Evolutionary conservation across 2,329 filamentous ascomycete genomes (phyloP).

Genomic region (Meredithiella fracta): DNA sequence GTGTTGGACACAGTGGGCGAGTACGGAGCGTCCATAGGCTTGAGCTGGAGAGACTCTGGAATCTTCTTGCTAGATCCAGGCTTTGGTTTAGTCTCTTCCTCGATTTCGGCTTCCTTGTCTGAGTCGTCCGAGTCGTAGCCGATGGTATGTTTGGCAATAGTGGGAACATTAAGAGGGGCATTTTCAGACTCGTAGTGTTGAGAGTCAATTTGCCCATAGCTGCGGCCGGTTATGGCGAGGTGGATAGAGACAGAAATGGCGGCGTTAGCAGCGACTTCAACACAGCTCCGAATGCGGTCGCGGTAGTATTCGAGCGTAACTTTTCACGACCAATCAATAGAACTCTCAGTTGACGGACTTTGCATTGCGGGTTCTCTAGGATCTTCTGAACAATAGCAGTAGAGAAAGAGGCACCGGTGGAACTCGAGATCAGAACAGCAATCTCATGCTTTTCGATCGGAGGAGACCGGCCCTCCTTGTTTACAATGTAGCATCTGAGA

Average conservation of each 20-base stretch:
- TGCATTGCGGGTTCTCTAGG: slow-evolving; percentile 27
- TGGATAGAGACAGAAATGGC: slow-evolving; percentile 1
- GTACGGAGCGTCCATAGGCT: slow-evolving; percentile 6
- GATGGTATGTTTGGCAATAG: not conserved
- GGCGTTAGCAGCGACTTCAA: slow-evolving; percentile 28
- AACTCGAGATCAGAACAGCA: slow-evolving; percentile 42
- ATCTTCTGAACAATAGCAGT: slow-evolving; percentile 36
- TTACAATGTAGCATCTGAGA: slow-evolving; percentile 33
- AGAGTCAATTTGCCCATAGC: slow-evolving; percentile 7
- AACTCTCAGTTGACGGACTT: slow-evolving; percentile 20
- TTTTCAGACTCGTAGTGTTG: slow-evolving; percentile 1
- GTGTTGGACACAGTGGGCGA: slow-evolving; percentile 1
- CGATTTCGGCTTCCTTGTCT: not conserved
- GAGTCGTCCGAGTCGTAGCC: slow-evolving; percentile 8
- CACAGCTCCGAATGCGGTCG: slow-evolving; percentile 24
- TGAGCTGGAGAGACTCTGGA: slow-evolving; percentile 10
- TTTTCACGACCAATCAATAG: slow-evolving; percentile 41
- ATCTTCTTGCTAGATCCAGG: not conserved
- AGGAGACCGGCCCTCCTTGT: slow-evolving; percentile 39
- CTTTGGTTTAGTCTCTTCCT: slow-evolving; percentile 3
- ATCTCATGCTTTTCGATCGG: slow-evolving; percentile 43
- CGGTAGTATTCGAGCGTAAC: slow-evolving; percentile 31
- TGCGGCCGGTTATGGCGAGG: slow-evolving; percentile 10
- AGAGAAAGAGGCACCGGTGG: slow-evolving; percentile 45
- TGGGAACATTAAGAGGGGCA: not conserved